Percentiles rank a stretch among this genome's conserved stretches.
These are phyloP conservation scores for Heliamphora pulchella DNA, from an alignment of 179 eudicot genomes.

Conservation along the genomic window DNA sequence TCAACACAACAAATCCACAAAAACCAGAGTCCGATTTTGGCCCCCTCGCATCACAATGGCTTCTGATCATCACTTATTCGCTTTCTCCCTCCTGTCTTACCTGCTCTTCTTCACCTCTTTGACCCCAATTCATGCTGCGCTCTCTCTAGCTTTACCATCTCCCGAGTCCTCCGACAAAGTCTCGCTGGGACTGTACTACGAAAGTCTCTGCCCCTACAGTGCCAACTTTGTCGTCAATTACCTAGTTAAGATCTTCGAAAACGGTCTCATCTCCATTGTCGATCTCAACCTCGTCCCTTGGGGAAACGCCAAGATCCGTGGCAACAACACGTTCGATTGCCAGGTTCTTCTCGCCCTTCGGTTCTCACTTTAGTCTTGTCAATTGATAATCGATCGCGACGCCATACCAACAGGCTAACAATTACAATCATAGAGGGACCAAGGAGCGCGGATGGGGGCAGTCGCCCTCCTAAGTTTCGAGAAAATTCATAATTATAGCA, in stretches of 20 bases:
- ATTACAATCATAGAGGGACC: no score
- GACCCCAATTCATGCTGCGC: not conserved
- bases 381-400: no score
- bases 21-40: not conserved
- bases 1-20: not conserved
- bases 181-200: constrained; percentile 45
- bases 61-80: constrained; percentile 9
- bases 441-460: no score
- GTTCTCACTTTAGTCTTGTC: no score
- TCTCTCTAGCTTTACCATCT: not conserved
- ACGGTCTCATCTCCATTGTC: constrained; percentile 46
- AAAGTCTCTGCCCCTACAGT: constrained; percentile 51
- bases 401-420: no score
- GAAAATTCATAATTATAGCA: no score
- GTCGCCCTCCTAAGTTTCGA: no score
- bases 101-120: not conserved
- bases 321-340: constrained; percentile 42
- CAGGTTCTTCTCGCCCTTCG: constrained; percentile 38
- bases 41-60: constrained; percentile 16
- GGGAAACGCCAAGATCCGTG: constrained; percentile 54
- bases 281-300: constrained; percentile 59
- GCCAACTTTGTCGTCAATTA: constrained; percentile 47
- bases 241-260: constrained; percentile 32
- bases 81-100: constrained; percentile 7
- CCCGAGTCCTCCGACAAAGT: constrained; percentile 24